Percentiles rank a stretch among this genome's conserved stretches.
Conservation (phyloP, 768 basidiomycete species). For the Dacryopinax spathularia region DNA sequence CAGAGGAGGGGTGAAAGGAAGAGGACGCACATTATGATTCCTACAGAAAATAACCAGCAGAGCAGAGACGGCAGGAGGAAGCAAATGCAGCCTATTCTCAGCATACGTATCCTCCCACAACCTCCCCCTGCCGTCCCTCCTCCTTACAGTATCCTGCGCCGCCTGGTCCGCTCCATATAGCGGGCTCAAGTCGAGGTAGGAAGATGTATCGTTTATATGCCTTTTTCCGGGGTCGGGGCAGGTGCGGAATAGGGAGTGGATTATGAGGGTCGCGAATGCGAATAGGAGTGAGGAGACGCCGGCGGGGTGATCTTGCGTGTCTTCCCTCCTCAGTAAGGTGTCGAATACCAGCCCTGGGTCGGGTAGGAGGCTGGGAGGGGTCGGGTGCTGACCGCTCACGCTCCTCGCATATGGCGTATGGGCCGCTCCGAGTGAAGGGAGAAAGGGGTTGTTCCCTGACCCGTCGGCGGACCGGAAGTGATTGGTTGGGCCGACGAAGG, state of each 20-base stretch:
- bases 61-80: constrained; percentile 63
- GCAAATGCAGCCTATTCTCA: constrained; percentile 59
- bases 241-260: constrained; percentile 60
- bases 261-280: constrained; percentile 63
- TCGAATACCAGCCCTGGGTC: constrained; percentile 60
- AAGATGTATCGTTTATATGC: constrained; percentile 48
- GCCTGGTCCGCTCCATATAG: constrained; percentile 51
- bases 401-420: constrained; percentile 65
- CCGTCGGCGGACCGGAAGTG: constrained; percentile 56
- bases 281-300: constrained; percentile 65
- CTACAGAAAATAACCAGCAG: constrained; percentile 76
- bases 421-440: constrained; percentile 64
- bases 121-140: constrained; percentile 43
- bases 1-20: neutral
- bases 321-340: constrained; percentile 38
- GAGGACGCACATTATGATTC: constrained; percentile 33
- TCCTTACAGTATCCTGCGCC: constrained; percentile 39
- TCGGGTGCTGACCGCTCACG: constrained; percentile 42
- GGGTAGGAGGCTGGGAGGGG: constrained; percentile 38
- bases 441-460: constrained; percentile 52
- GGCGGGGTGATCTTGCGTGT: constrained; percentile 53
- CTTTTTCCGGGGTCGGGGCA: constrained; percentile 28
- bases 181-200: constrained; percentile 63
- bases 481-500: constrained; percentile 29
- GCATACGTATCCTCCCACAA: constrained; percentile 61